Evolutionary conservation across 2,329 filamentous ascomycete genomes (phyloP), one percentile per base, ranked within the genome.

Genomic region (Cercospora brassicicola): DNA sequence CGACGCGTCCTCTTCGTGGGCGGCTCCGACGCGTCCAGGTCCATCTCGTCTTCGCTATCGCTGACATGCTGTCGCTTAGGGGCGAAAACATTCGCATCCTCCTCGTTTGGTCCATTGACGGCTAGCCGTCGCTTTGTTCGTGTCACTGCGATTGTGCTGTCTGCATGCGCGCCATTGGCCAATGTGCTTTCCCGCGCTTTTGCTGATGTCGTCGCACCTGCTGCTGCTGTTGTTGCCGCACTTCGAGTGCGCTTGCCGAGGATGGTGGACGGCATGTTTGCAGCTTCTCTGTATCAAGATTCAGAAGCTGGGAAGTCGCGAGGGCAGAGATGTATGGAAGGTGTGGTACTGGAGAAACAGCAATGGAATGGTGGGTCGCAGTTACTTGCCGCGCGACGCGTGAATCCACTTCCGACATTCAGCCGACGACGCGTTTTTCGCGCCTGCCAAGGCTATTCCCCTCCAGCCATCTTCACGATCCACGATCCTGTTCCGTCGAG

Each of bases 71-170:
- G 69, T 64, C 64, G 56, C 20, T 61, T 79, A 6, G 78, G 80
- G 61, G 82, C 72, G 67, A 87, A 84, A 2, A 87, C 87, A 66
- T 90, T 88, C 69, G 86, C 82, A 72, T 92, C 91, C 79, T 93
- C 90, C 73, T 91, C 87, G 72, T 90, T 88, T 74, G 86, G 83
- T 30, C 81, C 79, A 5, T 81, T 82, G 76, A 80, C 81, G 72
- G 79, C 81, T 56, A 82, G 76, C 78, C 78, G 77, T 67, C 81
- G 77, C 71, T 83, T 83, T 71, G 81, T 72, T 60, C 80, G 78
- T 45, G 81, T 81, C n/a, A 69, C 61, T 33, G 67, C 67, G 23
- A 69, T 67, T 53, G 71, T 61, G 31, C 33, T 68, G 42, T 62
- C 64, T 62, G 48, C 31, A 15, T 42, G 28, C 53, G 39, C 45